Evolutionary conservation across 2,329 filamentous ascomycete species (phyloP), one percentile per base, ranked within the genome.

Genomic region (Apiospora koreana): DNA sequence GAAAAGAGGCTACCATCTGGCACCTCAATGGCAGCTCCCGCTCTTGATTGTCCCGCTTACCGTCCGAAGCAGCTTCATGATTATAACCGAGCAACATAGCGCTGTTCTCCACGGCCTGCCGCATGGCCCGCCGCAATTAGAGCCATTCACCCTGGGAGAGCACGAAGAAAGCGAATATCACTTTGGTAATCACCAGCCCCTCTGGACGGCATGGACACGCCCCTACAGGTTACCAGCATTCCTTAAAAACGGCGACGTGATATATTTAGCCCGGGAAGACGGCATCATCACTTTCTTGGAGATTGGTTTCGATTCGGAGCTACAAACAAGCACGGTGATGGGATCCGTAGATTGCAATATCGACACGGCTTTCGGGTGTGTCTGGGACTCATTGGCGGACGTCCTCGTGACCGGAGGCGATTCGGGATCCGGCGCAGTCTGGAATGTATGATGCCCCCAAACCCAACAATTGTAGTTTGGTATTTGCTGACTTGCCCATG

Each of bases 221-320:
- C 93, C 94, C 1, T 87, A 89, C 71, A 90, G 95, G 9, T 87
- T 90, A 31, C 86, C 86, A 71, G 81, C 84, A 16, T 92, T 91
- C 74, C 87, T 88, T 68, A 83, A 87, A 69, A 86, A 84, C 23
- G 89, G 91, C 45, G 96, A 98, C 77, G 90, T 92, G 71, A 90
- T 98, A 66, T 97, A 96, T 77, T 83, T 99, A 21, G 93, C 92
- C 14, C 90, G 95, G 69, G 95, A 98, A 81, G 95, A 98, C 77
- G 96, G 96, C 3, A 84, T 91, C 66, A 86, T 98, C 12, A 88
- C 91, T 69, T 93, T 92, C 73, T 81, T 95, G 5, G 91, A 94
- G 74, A 89, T 94, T 71, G 87, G 88, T 58, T 62, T 62, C 12
- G 86, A 86, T 7, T 84, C 83, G 72, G 87, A 86, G 64, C 79